Conservation (phyloP, 2,329 filamentous ascomycete species). For the Fusarium scirpi region DNA sequence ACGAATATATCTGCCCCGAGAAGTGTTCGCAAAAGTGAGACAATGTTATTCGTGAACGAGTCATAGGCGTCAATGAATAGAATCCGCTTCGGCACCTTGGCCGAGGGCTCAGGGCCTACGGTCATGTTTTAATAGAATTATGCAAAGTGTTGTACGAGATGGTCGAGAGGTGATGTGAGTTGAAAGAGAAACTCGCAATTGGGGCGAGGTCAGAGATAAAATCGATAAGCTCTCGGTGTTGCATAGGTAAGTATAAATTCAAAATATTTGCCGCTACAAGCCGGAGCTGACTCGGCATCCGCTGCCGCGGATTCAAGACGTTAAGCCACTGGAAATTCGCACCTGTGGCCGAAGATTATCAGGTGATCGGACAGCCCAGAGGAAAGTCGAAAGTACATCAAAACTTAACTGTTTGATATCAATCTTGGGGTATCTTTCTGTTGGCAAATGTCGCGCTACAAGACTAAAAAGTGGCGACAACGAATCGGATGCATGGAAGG, state of each 20-base stretch:
- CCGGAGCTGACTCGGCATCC: slow-evolving; percentile 43
- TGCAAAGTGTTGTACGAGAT: not conserved
- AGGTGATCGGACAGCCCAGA: slow-evolving; percentile 22
- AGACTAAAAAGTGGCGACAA: slow-evolving; percentile 34
- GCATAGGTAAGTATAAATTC: slow-evolving; percentile 10
- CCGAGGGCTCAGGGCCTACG: slow-evolving; percentile 35
- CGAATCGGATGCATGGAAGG: slow-evolving; percentile 4
- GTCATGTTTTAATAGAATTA: slow-evolving; percentile 27
- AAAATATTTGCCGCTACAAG: slow-evolving; percentile 46
- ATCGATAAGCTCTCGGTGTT: slow-evolving; percentile 22
- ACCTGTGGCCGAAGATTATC: slow-evolving; percentile 16
- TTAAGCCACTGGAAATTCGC: slow-evolving; percentile 19
- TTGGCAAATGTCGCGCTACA: slow-evolving; percentile 18
- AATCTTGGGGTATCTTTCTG: not conserved
- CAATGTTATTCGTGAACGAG: slow-evolving; percentile 96
- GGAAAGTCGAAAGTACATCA: slow-evolving; percentile 4
- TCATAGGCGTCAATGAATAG: slow-evolving; percentile 97
- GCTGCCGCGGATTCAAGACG: not conserved
- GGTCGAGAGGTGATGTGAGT: not conserved
- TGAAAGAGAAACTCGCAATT: not conserved
- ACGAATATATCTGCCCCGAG: slow-evolving; percentile 73
- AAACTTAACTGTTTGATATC: not conserved
- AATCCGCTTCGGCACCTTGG: slow-evolving; percentile 60
- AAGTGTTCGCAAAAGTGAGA: slow-evolving; percentile 79
- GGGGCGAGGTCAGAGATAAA: not conserved